Base-by-base conservation (phyloP, 2,329 filamentous ascomycete genomes). In the Botrytis deweyae region DNA sequence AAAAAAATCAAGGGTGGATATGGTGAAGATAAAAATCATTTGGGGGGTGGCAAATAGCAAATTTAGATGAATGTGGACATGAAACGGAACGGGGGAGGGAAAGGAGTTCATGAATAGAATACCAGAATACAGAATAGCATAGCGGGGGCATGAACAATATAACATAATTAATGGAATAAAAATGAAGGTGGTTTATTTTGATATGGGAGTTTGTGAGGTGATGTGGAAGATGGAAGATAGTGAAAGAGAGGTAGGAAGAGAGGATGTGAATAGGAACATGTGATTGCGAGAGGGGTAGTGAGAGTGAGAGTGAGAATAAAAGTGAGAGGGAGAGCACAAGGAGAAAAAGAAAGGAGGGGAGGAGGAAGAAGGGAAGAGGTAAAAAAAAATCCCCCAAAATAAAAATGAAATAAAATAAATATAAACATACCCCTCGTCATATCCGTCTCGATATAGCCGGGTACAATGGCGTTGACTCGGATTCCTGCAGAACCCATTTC, bases 391-490 rank as follows among this genome's bases (percentile, higher is more conserved):
- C 18, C 44, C 18, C 18, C 20, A 44, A 18, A 38, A 69, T 44
- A 4, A 29, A 46, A 62, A 61, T 18, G 1, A 42, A 40, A 44
- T 20, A 10, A 52, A 67, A 38, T 44, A 59, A 70, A 55, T n/a
- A 38, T 12, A 59, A 6, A 78, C 78, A 46, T 83, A 95, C 93
- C 85, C 81, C 87, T 83, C 77, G 92, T 93, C 93, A 97, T 97
- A 66, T 89, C 87, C 64, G 93, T 95, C 73, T 92, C 86, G 77
- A 97, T 91, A 84, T 95, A 97, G 10, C 94, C 94, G 1, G 94
- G 94, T 61, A 95, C 84, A 76, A 97, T 89, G 42, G 91, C 91
- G 83, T 97, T 97, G 65, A 93, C 91, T 44, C 94, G 87, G 74
- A 97, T 87, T 67, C 87, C 87, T 66, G 85, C 84, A 75, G 85